Base-by-base conservation (phyloP, 1,284 basidiomycete genomes). In the Ustilago lituana region DNA sequence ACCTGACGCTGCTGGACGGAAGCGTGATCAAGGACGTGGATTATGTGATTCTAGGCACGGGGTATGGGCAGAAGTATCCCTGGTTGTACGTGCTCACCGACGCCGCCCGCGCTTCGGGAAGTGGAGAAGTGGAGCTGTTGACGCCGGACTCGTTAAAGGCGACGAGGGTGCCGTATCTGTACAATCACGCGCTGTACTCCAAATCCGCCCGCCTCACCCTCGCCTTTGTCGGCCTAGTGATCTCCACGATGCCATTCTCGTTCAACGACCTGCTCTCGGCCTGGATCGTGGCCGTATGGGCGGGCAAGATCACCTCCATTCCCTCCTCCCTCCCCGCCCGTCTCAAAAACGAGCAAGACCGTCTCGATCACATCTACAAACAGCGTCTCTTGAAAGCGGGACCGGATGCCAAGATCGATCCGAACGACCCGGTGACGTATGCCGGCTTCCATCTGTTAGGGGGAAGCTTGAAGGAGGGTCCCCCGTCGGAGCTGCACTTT, bases 61-160 rank as follows among this genome's bases (percentile, higher is more conserved):
- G 74, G 0, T 78, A 78, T 36, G 65, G 63, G 2, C 58, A 68
- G 19, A 61, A 56, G 31, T 76, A 63, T 40, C 69, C 65, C 1
- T 77, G 64, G 46, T 44, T 75, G 23, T 52, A 74, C 43, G 56
- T 77, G 0, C 58, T 77, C 3, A 61, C 61, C 11, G 57, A 67
- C 14, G 39, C 40, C 8, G 53, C 69, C 0, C 39, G 58, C 6
- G 8, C 38, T 1, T 26, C 9, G 1, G 45, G 47, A 4, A 23
- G 27, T 1, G 23, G 17, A 0, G 32, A 61, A 23, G 37, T 50
- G n/a, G 50, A 50, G 33, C 50, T 4, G 5, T 36, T 65, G n/a
- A 63, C 53, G 12, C 60, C 61, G 4, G 58, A 60, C 15, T 7
- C 12, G 15, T 29, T 66, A 5, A 44, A 62, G 9, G 67, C 36